phyloP scores from a whole-genome alignment of 805 yeast genomes.

The Cyberlindnera mycetangii region DNA sequence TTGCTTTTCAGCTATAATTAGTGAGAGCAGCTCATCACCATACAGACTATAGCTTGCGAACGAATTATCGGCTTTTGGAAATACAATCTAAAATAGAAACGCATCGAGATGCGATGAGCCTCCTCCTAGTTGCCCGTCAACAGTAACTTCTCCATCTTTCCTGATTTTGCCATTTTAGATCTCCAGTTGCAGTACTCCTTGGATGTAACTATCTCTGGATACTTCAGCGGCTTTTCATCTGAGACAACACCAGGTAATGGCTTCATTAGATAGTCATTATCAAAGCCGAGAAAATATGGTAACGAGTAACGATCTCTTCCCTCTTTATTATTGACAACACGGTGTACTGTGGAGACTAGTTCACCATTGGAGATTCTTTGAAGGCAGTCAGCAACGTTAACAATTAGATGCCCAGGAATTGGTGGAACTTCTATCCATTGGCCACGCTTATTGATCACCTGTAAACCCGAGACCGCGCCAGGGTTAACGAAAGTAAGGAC shows the following conservation, averaged over 20 bases:
- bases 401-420: conserved; percentile 33
- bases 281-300: conserved; percentile 26
- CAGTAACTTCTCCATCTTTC: conserved; percentile 9
- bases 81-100: neutral
- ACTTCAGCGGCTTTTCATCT: conserved; percentile 20
- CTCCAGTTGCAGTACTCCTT: conserved; percentile 9
- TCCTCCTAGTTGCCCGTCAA: neutral
- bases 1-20: no score
- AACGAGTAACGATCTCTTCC: conserved; percentile 23
- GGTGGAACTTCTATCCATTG: conserved; percentile 35
- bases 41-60: no score
- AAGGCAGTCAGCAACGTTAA: conserved; percentile 39
- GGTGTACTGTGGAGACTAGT: conserved; percentile 37
- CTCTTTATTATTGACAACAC: conserved; percentile 31
- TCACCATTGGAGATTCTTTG: conserved; percentile 38
- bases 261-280: conserved; percentile 19
- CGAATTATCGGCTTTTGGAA: no score
- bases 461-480: conserved; percentile 37
- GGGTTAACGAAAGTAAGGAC: conserved; percentile 35
- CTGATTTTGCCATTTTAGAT: conserved; percentile 13
- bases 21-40: no score
- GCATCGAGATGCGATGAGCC: neutral
- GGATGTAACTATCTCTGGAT: conserved; percentile 13
- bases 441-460: conserved; percentile 33
- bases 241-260: conserved; percentile 24